Percentiles rank a stretch among this genome's conserved stretches.
Evolutionary conservation across 2,329 filamentous ascomycete genomes (phyloP).

Genomic region (Chalaropsis thielavioides): DNA sequence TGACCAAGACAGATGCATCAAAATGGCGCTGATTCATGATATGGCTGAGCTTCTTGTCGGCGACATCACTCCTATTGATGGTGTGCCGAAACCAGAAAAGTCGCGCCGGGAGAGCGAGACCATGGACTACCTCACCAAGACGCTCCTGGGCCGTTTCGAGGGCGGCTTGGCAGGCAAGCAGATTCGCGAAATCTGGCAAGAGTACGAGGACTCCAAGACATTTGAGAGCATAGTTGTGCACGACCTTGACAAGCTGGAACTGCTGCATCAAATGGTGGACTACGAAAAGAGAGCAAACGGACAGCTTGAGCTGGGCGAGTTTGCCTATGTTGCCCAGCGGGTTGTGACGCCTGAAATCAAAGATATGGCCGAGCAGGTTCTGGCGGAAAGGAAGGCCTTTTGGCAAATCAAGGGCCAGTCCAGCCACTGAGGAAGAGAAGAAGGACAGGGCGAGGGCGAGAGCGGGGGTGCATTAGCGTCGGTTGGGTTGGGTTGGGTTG

Average conservation of each 20-base stretch:
- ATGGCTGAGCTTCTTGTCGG: constrained; percentile 94
- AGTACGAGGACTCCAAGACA: constrained; percentile 83
- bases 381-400: constrained; percentile 60
- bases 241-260: constrained; percentile 93
- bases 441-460: constrained; percentile 28
- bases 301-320: constrained; percentile 67
- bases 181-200: constrained; percentile 73
- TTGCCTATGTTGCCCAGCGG: constrained; percentile 59
- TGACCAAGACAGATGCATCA: constrained; percentile 71
- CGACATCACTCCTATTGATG: constrained; percentile 89
- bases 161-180: constrained; percentile 55
- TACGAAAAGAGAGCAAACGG: constrained; percentile 65
- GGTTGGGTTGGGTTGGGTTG: too few species aligned
- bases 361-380: constrained; percentile 61
- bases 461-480: constrained; percentile 32
- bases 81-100: constrained; percentile 76
- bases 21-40: constrained; percentile 93
- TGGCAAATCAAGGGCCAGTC: constrained; percentile 41
- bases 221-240: constrained; percentile 81
- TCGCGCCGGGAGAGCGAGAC: constrained; percentile 70
- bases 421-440: constrained; percentile 20
- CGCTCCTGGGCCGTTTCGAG: constrained; percentile 58
- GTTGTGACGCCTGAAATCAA: constrained; percentile 66
- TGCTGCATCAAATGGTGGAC: constrained; percentile 89
- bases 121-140: constrained; percentile 76